Evolutionary conservation across 106 monocot species (phyloP), one percentile per base, ranked within the genome.

Genomic region (Cymbidium sinense): DNA sequence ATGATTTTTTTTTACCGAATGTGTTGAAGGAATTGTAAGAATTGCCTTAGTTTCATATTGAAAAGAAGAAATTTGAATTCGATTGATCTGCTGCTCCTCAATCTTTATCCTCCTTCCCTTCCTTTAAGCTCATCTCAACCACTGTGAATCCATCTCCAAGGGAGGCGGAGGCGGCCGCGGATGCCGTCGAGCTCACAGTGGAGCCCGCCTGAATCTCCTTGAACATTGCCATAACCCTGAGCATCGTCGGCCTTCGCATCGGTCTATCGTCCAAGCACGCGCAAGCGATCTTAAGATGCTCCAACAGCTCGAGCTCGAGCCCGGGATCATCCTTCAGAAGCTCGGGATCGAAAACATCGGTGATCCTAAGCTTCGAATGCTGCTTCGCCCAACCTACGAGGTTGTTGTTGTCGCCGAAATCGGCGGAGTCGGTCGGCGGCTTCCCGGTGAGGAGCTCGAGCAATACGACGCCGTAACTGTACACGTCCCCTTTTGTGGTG

Each of bases 401-500:
- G 58, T 95, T 95, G 23, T 88, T 95, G 20, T 87, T 88, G 65
- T 95, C 95, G 4, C 95, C 92, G 29, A 93, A 95, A 18, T 95
- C 92, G 5, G 92, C 19, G 0, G 90, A 88, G 47, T 95, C 90
- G 1, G 90, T 95, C 0, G 95, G 92, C 77, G 78, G 81, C 76
- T 78, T 79, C 75, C 95, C 95, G 17, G 95, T 90, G 52, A 95
- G 86, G 39, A 95, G 79, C 82, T 95, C 95, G 0, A 95, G 88
- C 73, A 95, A 55, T 5, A 95, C 90, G 3, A 95, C 95, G 3
- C 95, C 95, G 76, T 90, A 95, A 79, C 92, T 92, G 85, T 95
- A 95, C 20, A 95, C 95, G 47, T 95, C 95, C 7, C 95, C 95
- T 50, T 93, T 95, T 15, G 95, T 90, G 11, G 92, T 88, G 83